A percentile compares a stretch with the other conserved stretches of the same genome.
Evolutionary conservation across 1,139 yeast species (phyloP).

Genomic region (Blastobotrys serpentis): DNA sequence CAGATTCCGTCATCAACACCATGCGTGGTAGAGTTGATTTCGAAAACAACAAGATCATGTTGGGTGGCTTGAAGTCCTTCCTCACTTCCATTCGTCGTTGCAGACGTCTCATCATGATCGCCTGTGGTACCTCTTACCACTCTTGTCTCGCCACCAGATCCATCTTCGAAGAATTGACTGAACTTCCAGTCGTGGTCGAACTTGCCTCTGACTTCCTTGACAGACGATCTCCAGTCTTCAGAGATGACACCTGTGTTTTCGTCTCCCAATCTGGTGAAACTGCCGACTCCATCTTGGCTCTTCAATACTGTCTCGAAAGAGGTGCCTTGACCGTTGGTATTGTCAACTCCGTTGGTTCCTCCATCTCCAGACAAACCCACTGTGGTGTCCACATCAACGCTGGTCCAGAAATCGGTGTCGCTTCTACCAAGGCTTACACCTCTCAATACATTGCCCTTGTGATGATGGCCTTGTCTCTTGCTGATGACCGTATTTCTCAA

Average conservation of each 20-base stretch:
- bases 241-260: constrained; percentile 96
- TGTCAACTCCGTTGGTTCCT: constrained; percentile 92
- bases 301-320: constrained; percentile 93
- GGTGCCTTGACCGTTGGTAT: constrained; percentile 98
- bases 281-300: constrained; percentile 95
- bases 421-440: constrained; percentile 99
- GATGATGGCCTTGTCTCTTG: constrained; percentile 90
- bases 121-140: constrained; percentile 99
- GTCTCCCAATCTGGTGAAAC: constrained; percentile 99
- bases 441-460: constrained; percentile 97
- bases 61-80: constrained; percentile 89
- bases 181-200: constrained; percentile 93
- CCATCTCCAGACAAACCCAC: constrained; percentile 92
- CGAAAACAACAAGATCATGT: constrained; percentile 67
- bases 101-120: constrained; percentile 95
- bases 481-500: constrained; percentile 85
- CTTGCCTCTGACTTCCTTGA: constrained; percentile 97
- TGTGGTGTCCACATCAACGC: constrained; percentile 99
- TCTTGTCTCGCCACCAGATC: constrained; percentile 97
- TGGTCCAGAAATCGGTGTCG: constrained; percentile 99
- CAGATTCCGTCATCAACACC: constrained; percentile 95
- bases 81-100: constrained; percentile 90
- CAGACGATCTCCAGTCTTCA: constrained; percentile 90
- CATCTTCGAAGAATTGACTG: constrained; percentile 93
- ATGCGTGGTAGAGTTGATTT: constrained; percentile 99